Base-by-base conservation (phyloP, 345 rosid species). In the Rubroshorea leprosula region DNA sequence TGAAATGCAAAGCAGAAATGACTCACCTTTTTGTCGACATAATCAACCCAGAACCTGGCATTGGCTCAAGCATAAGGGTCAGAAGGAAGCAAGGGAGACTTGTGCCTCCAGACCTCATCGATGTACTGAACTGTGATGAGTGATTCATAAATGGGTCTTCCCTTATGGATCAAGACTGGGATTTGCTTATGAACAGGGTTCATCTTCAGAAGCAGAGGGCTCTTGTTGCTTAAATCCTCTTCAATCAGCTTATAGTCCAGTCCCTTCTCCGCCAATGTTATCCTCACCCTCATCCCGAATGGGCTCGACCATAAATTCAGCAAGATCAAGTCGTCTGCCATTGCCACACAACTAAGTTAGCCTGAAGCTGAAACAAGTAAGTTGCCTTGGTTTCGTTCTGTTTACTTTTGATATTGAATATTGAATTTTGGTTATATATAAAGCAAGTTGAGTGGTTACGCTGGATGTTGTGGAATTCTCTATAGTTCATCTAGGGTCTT, bases 251-350 rank as follows among this genome's bases (percentile, higher is more conserved):
- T 27, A 51, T 5, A 51, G 7, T 25, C 22, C 15, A 25, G 8
- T n/a, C 55, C 57, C 17, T 54, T 54, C 43, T 54, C 57, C 2
- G 23, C 24, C 23, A 54, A 29, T 5, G 57, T 39, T n/a, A 54
- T 54, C 13, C 23, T 54, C 23, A 54, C 44, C 16, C 57, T 54
- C n/a, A 19, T 12, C 19, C 23, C 44, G 26, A 29, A 54, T 17
- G 57, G 57, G 6, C 57, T 29, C 1, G 41, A 1, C 57, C 23
- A n/a, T 1, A 52, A 7, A 1, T 52, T 19, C 55, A 52, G 7
- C 10, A 52, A 12, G 2, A 52, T 0, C 16, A 52, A 1, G 3
- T 26, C 38, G 5, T n/a, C 31, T n/a, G 55, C 39, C 55, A 52
- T 52, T 52, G 49, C 5, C 4, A 27, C 31, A 3, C 31, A 27